Conservation (phyloP, 306 rosid genomes). For the Vicia faba region DNA sequence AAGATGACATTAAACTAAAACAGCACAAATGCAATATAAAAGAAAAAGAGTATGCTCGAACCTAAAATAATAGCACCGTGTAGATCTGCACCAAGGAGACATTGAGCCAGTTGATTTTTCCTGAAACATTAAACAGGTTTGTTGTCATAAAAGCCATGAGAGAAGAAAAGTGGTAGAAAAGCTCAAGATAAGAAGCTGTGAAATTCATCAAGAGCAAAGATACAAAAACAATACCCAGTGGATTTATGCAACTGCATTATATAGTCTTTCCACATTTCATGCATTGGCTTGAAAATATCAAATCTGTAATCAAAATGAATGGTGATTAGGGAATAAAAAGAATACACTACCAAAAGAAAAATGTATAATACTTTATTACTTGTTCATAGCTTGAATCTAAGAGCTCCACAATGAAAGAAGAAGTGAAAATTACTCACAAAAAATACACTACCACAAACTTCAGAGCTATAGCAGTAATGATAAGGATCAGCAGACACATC, state of each 20-base stretch:
- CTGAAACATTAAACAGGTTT: constrained; percentile 51
- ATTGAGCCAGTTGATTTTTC: constrained; percentile 73
- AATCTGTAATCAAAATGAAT: constrained; percentile 53
- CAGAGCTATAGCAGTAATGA: not conserved
- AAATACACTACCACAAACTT: not conserved
- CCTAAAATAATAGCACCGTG: constrained; percentile 86
- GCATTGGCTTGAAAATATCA: constrained; percentile 70
- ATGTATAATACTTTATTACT: not conserved
- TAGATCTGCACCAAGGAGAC: constrained; percentile 76
- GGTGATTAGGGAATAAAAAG: constrained; percentile 24
- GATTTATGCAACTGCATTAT: constrained; percentile 54
- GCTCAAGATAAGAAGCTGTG: not conserved
- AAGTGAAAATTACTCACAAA: constrained; percentile 12
- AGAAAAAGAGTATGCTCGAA: constrained; percentile 30
- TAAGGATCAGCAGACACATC: constrained; percentile 9
- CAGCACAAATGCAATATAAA: constrained; percentile 3
- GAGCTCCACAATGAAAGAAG: constrained; percentile 17
- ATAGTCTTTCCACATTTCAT: constrained; percentile 85
- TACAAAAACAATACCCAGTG: constrained; percentile 53
- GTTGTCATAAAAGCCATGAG: constrained; percentile 31
- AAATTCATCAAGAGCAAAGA: constrained; percentile 28
- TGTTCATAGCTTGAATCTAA: constrained; percentile 9
- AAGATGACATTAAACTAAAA: constrained; percentile 11
- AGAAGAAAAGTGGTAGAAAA: not conserved
- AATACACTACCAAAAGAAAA: not conserved